phyloP scores from a whole-genome alignment of 306 rosid genomes.

The Ormosia semicastrata region DNA sequence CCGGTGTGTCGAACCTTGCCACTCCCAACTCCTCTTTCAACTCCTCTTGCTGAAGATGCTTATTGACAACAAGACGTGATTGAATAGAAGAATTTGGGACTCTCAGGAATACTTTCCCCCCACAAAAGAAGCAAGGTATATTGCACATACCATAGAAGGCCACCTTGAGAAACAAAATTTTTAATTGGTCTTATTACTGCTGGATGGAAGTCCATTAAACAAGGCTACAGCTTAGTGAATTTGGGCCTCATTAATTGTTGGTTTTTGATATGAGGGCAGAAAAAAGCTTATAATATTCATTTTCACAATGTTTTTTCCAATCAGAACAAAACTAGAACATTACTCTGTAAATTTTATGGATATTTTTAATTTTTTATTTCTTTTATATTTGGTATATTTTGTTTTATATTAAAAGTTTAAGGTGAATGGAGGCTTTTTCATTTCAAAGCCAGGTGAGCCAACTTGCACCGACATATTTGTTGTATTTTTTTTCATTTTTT shows the following conservation, averaged over 20 bases:
- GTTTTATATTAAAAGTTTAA: too few species aligned
- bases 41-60: conserved; percentile 34
- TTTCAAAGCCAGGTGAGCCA: too few species aligned
- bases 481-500: too few species aligned
- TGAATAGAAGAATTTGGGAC: neutral
- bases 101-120: neutral
- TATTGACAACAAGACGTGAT: neutral
- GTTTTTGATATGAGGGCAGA: neutral
- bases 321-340: too few species aligned
- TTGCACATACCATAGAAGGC: too few species aligned
- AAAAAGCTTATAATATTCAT: neutral
- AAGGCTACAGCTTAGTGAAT: neutral
- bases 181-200: neutral
- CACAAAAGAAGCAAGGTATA: neutral
- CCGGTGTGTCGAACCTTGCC: conserved; percentile 42
- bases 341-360: too few species aligned
- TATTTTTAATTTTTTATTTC: too few species aligned
- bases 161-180: neutral
- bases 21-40: conserved; percentile 30
- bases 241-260: neutral
- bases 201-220: neutral
- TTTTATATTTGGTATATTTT: too few species aligned
- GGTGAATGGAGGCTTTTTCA: too few species aligned
- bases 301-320: neutral
- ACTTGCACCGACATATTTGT: too few species aligned